phyloP scores from a whole-genome alignment of 2,329 filamentous ascomycete species.

The Aspergillus fijiensis region DNA sequence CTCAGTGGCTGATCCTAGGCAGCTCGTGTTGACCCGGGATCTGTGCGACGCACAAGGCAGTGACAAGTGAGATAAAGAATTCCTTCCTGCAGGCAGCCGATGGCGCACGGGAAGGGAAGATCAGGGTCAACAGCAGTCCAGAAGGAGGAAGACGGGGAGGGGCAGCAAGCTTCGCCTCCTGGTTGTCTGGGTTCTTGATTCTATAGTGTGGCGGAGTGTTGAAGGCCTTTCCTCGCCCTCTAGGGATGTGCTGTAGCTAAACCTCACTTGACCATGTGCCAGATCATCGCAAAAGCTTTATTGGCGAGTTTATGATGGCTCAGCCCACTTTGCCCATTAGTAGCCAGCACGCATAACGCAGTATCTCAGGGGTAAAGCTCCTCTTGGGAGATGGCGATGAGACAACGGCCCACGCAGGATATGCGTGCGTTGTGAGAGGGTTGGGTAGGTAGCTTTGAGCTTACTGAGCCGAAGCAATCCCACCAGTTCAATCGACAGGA shows the following conservation, averaged over 20 bases:
- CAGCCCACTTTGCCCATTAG: background rate
- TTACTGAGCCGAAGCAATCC: background rate
- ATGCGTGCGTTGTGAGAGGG: background rate
- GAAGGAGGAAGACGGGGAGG: background rate
- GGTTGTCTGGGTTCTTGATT: background rate
- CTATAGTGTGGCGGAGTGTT: background rate
- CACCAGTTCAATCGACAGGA: background rate
- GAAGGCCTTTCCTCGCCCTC: background rate
- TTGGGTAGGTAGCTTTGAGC: background rate
- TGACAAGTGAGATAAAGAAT: background rate
- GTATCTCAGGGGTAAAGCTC: background rate
- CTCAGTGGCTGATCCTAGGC: background rate
- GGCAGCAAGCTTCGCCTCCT: background rate
- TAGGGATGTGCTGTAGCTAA: background rate
- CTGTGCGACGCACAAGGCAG: background rate
- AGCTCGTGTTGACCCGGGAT: background rate
- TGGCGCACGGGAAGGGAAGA: background rate
- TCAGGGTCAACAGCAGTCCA: background rate
- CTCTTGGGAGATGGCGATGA: background rate
- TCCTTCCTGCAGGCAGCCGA: background rate
- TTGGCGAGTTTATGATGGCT: background rate
- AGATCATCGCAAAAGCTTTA: background rate
- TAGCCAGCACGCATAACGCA: background rate
- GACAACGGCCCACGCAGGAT: background rate
- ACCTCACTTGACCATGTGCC: background rate